These are phyloP conservation scores for Pulchroboletus neoregius DNA, from an alignment of 1,284 basidiomycete genomes.

Conservation along the genomic window DNA sequence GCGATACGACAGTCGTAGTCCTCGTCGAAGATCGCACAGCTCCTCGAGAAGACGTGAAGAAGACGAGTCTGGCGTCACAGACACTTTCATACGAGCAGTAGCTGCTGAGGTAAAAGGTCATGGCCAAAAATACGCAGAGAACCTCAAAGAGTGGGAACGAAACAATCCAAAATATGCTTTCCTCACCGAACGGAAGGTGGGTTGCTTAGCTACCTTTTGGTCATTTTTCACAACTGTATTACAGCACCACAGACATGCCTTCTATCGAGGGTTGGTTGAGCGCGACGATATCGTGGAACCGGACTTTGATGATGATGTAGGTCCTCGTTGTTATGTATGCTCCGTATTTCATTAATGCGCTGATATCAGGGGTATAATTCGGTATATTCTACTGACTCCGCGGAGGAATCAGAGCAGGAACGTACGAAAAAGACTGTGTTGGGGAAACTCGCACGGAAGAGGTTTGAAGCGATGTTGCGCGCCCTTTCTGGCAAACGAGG, in stretches of 20 bases:
- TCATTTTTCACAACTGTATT: constrained; percentile 14
- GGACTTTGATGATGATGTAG: constrained; percentile 83
- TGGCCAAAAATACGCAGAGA: constrained; percentile 73
- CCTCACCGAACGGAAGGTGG: constrained; percentile 63
- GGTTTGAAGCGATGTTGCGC: constrained; percentile 89
- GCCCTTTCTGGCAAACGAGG: constrained; percentile 82
- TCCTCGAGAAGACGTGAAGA: constrained; percentile 35
- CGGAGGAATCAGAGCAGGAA: constrained; percentile 89
- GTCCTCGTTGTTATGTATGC: constrained; percentile 21
- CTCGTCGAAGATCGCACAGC: constrained; percentile 38
- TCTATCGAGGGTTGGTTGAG: constrained; percentile 75
- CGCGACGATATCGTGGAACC: constrained; percentile 55
- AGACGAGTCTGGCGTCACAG: constrained; percentile 62
- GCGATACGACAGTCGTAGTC: constrained; percentile 41
- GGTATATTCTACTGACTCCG: constrained; percentile 92
- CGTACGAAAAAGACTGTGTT: constrained; percentile 68
- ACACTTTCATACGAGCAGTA: constrained; percentile 80
- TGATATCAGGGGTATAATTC: constrained; percentile 77
- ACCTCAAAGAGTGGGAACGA: constrained; percentile 71
- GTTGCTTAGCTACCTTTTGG: constrained; percentile 26
- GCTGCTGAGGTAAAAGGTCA: constrained; percentile 82
- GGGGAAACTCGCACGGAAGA: constrained; percentile 70
- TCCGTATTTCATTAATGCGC: constrained; percentile 3
- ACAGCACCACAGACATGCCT: constrained; percentile 78
- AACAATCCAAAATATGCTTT: constrained; percentile 83